Evolutionary conservation across 2,329 filamentous ascomycete species (phyloP).

Genomic region (Diaporthe sp.): DNA sequence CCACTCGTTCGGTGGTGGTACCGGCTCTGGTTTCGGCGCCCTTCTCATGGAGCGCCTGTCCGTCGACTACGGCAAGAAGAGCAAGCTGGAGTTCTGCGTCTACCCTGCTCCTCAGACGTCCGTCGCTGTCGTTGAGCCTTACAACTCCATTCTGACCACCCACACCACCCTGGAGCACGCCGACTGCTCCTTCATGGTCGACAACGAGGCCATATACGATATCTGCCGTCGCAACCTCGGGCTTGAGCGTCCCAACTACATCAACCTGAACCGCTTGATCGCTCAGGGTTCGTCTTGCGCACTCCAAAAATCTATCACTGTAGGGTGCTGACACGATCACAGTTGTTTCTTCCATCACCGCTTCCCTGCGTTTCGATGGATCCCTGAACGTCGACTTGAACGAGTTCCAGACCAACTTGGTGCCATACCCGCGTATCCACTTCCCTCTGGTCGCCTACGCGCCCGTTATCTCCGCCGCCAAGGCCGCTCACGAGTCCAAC

Average conservation of each 20-base stretch:
- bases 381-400: conserved; percentile 99
- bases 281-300: conserved; percentile 81
- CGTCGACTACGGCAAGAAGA: conserved; percentile 99
- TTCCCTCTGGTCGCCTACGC: conserved; percentile 98
- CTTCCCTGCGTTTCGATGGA: conserved; percentile 97
- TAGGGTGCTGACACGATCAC: conserved; percentile 47
- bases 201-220: conserved; percentile 99
- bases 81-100: conserved; percentile 99
- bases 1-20: conserved; percentile 99
- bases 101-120: conserved; percentile 98
- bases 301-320: conserved; percentile 16
- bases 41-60: conserved; percentile 99
- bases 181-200: conserved; percentile 99
- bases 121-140: conserved; percentile 98
- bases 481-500: conserved; percentile 98
- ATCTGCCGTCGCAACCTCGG: conserved; percentile 98
- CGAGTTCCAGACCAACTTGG: conserved; percentile 99
- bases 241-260: conserved; percentile 97
- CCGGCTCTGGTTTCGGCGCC: conserved; percentile 97
- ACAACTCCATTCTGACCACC: conserved; percentile 99
- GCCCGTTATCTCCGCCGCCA: conserved; percentile 93
- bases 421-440: conserved; percentile 98
- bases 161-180: conserved; percentile 99
- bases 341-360: conserved; percentile 99
- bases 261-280: conserved; percentile 99